Evolutionary conservation across 495 filamentous ascomycete genomes (phyloP).

Genomic region (Annulohypoxylon stygium): DNA sequence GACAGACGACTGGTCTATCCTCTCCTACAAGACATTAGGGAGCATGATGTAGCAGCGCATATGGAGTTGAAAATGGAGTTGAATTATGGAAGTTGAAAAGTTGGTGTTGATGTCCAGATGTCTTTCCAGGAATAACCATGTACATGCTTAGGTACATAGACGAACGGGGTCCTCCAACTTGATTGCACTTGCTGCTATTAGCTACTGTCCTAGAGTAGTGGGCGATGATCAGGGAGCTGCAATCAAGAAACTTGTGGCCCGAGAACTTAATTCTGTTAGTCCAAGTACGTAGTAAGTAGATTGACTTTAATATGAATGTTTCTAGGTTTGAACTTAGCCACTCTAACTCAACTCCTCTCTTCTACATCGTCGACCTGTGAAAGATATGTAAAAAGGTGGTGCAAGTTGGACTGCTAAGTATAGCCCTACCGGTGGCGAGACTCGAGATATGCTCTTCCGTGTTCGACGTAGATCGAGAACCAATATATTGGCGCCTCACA

Average conservation of each 20-base stretch:
- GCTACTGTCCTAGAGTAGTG: no score
- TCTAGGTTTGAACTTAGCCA: neutral
- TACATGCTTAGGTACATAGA: neutral
- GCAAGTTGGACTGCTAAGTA: neutral
- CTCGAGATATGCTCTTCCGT: constrained; percentile 9
- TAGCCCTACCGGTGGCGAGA: neutral
- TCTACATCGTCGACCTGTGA: neutral
- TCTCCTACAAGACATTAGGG: neutral
- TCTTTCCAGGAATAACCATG: neutral
- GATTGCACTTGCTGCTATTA: neutral
- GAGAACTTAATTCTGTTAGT: neutral
- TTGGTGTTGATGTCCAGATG: neutral
- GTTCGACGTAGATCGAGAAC: constrained; percentile 24
- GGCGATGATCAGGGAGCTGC: neutral
- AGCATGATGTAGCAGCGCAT: constrained; percentile 1
- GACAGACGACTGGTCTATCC: neutral
- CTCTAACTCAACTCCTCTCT: constrained; percentile 1
- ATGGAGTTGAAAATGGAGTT: neutral
- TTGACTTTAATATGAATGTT: neutral
- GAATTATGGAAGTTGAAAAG: neutral
- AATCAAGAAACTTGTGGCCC: neutral
- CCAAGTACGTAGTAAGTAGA: no score
- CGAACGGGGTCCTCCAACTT: neutral
- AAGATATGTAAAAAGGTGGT: constrained; percentile 7
- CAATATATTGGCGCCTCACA: constrained; percentile 15